Evolutionary conservation across 441 rosid species (phyloP).

Genomic region (Biscutella laevigata): DNA sequence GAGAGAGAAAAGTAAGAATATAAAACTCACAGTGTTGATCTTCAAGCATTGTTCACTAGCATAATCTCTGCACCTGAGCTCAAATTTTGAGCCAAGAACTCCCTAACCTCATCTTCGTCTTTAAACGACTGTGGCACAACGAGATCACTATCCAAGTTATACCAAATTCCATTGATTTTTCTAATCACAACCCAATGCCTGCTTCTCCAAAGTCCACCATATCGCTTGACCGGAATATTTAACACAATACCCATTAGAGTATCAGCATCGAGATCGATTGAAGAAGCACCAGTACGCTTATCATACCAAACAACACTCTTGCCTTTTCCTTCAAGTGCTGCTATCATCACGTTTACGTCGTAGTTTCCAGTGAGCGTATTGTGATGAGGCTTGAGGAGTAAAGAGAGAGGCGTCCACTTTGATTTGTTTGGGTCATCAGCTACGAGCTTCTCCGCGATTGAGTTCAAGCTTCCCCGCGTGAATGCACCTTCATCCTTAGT

Average conservation of each 20-base stretch:
- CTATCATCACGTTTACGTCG: conserved; percentile 69
- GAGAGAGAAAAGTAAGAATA: conserved; percentile 1
- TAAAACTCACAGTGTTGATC: conserved; percentile 28
- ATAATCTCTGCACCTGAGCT: conserved; percentile 56
- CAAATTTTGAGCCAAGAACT: conserved; percentile 45
- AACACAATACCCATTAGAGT: conserved; percentile 60
- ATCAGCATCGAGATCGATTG: conserved; percentile 41
- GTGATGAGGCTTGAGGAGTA: conserved; percentile 74
- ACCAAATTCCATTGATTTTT: conserved; percentile 62
- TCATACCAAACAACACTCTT: conserved; percentile 77
- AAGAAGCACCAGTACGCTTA: conserved; percentile 47
- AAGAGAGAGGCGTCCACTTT: conserved; percentile 60
- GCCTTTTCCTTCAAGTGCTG: conserved; percentile 62
- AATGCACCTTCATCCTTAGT: conserved; percentile 54
- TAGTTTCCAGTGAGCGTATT: conserved; percentile 70
- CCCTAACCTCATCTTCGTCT: conserved; percentile 36
- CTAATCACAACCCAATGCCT: conserved; percentile 81
- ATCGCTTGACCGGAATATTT: conserved; percentile 56
- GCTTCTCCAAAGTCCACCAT: conserved; percentile 68
- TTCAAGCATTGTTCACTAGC: conserved; percentile 47
- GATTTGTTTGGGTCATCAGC: conserved; percentile 46
- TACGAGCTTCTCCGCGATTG: conserved; percentile 55
- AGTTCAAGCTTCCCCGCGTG: conserved; percentile 50
- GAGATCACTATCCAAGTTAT: conserved; percentile 85
- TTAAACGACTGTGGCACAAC: conserved; percentile 29